A percentile compares a stretch with the other conserved stretches of the same genome.
Evolutionary conservation across 2,329 filamentous ascomycete species (phyloP).

Genomic region (Aspergillus alliaceus): DNA sequence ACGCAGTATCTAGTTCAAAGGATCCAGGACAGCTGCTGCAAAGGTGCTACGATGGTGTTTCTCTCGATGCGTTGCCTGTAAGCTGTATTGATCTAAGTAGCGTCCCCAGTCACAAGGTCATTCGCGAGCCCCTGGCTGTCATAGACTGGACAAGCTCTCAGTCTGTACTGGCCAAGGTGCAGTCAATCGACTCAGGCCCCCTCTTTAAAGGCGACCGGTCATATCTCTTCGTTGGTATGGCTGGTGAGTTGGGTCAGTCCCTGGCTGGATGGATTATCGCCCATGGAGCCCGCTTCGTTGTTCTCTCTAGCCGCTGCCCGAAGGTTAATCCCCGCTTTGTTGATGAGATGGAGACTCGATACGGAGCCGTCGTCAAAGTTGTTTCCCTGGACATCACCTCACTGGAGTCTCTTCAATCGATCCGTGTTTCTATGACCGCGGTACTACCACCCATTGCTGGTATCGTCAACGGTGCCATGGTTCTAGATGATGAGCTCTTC

Average conservation of each 20-base stretch:
- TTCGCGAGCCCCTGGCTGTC: background rate
- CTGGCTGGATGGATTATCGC: conserved; percentile 29
- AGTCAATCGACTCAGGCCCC: background rate
- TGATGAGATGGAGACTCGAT: background rate
- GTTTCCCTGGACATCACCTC: background rate
- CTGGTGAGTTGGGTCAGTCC: conserved; percentile 31
- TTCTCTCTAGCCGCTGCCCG: conserved; percentile 26
- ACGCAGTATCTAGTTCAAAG: background rate
- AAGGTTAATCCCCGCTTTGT: background rate
- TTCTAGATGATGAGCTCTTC: conserved; percentile 12
- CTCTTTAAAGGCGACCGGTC: conserved; percentile 11
- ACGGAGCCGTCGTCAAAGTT: background rate
- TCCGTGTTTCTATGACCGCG: background rate
- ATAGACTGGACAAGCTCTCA: background rate
- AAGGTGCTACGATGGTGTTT: background rate
- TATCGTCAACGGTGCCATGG: conserved; percentile 19
- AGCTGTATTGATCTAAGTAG: background rate
- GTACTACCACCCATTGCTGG: background rate
- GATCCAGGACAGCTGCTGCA: background rate
- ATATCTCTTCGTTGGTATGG: conserved; percentile 31
- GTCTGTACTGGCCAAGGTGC: background rate
- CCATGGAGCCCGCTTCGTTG: conserved; percentile 27
- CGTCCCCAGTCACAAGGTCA: background rate
- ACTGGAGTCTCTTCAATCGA: background rate
- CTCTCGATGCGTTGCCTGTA: too few species aligned